Percentiles rank a stretch among this genome's conserved stretches.
Evolutionary conservation across 2,329 filamentous ascomycete species (phyloP).

Genomic region (Sphaerulina vaccinii): DNA sequence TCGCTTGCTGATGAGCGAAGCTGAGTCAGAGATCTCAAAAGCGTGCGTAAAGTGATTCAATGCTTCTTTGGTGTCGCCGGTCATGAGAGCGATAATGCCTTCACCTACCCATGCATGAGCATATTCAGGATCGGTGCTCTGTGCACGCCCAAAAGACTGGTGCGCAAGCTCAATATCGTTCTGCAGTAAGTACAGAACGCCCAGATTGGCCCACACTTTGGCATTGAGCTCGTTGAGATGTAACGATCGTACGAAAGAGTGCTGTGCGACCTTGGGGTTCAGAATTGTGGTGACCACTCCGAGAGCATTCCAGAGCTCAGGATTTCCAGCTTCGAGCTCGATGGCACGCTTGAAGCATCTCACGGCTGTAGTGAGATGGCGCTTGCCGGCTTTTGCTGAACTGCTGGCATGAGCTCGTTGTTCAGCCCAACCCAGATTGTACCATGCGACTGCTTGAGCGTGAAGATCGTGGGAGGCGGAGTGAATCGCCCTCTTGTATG

Average conservation of each 20-base stretch:
- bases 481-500: slow-evolving; percentile 81
- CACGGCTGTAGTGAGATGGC: slow-evolving; percentile 77
- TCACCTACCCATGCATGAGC: slow-evolving; percentile 93
- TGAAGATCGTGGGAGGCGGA: slow-evolving; percentile 71
- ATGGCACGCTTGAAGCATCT: slow-evolving; percentile 94
- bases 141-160: slow-evolving; percentile 82
- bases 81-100: slow-evolving; percentile 75
- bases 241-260: slow-evolving; percentile 88
- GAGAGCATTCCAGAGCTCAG: slow-evolving; percentile 95
- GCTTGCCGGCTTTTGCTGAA: slow-evolving; percentile 56
- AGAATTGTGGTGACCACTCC: slow-evolving; percentile 85
- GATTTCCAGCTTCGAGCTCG: slow-evolving; percentile 88
- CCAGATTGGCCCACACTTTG: slow-evolving; percentile 86
- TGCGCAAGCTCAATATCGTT: slow-evolving; percentile 85
- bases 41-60: slow-evolving; percentile 87
- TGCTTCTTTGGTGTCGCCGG: slow-evolving; percentile 74
- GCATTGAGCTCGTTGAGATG: slow-evolving; percentile 83
- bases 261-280: slow-evolving; percentile 85
- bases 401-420: slow-evolving; percentile 72
- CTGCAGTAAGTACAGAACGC: slow-evolving; percentile 78
- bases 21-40: slow-evolving; percentile 84
- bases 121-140: slow-evolving; percentile 92
- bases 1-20: slow-evolving; percentile 68
- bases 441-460: slow-evolving; percentile 93
- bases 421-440: slow-evolving; percentile 94